Percentiles rank a stretch among this genome's conserved stretches.
Evolutionary conservation across 768 basidiomycete species (phyloP).

Genomic region (Agaricus subrufescens): DNA sequence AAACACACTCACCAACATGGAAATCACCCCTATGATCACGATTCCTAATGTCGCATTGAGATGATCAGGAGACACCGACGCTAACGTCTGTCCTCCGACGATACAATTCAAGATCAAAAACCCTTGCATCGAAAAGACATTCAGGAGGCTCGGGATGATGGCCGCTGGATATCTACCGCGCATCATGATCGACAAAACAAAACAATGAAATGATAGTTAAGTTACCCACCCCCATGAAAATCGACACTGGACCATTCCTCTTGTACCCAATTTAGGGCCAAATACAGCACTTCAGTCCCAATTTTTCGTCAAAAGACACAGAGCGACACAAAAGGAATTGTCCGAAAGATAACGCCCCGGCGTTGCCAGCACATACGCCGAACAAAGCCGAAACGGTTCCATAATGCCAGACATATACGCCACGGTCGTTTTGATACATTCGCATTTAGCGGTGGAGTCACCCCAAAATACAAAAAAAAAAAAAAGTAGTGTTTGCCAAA

Average conservation of each 20-base stretch:
- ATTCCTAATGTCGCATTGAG: conserved; percentile 35
- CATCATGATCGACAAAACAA: background rate
- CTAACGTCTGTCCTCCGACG: conserved; percentile 63
- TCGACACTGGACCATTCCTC: conserved; percentile 72
- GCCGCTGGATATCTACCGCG: conserved; percentile 49
- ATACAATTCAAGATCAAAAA: conserved; percentile 67
- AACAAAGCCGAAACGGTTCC: no score
- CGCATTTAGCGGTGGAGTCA: no score
- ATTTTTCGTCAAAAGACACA: background rate
- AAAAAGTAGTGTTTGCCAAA: no score
- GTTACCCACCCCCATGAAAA: conserved; percentile 25
- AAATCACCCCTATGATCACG: conserved; percentile 33
- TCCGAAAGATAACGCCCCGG: no score
- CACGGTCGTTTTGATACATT: no score
- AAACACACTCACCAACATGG: conserved; percentile 26
- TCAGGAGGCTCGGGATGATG: conserved; percentile 47
- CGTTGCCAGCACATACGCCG: no score
- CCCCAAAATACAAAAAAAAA: no score
- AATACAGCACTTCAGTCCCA: conserved; percentile 44
- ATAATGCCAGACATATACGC: no score
- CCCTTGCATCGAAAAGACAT: conserved; percentile 55
- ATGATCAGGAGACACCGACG: conserved; percentile 39
- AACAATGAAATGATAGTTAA: background rate
- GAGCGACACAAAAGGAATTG: no score
- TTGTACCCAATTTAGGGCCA: conserved; percentile 75